Evolutionary conservation across 2,329 filamentous ascomycete genomes (phyloP), one percentile per base, ranked within the genome.

Genomic region (Fusarium incarnatum): DNA sequence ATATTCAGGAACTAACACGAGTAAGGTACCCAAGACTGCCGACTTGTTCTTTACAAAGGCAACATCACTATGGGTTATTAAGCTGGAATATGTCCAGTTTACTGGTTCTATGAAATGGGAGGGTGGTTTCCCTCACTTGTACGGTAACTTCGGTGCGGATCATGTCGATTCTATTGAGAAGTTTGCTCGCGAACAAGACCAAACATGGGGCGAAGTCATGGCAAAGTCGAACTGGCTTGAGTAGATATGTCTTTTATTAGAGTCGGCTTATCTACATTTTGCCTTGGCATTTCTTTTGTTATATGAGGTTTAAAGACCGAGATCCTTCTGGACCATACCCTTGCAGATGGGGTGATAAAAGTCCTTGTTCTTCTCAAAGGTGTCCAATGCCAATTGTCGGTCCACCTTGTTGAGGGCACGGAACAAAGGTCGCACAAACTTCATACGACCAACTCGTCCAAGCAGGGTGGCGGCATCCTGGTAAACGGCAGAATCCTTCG

Each of bases 311-410:
- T 77, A 77, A 41, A 80, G 66, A 37, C 85, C 86, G 37, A 97
- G 81, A 79, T 97, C 92, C 85, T 97, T 98, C 82, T 94, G 92
- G 5, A 97, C 89, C 89, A 97, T 92, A 10, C 85, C 88, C 66
- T 89, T 88, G 79, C 94, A 98, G 74, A 98, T 98, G 4, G 96
- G 96, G 78, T 98, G 95, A 78, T 98, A 99, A 77, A 98, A 98
- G 68, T 94, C 91, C 81, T 87, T 92, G 79, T 97, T 91, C 86
- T 91, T 92, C 81, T 92, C 88, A 81, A 97, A 98, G 0, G 94
- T 97, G 78, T 89, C 84, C 56, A 95, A 81, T 1, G 96, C 95
- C 75, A 97, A 81, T 27, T 89, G 83, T 48, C 88, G 84, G 81
- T 98, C 91, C 41, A 92, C 88, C 78, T 90, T 89, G 76, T 91